Evolutionary conservation across 2,329 filamentous ascomycete genomes (phyloP).

Genomic region (Emydomyces testavorans): DNA sequence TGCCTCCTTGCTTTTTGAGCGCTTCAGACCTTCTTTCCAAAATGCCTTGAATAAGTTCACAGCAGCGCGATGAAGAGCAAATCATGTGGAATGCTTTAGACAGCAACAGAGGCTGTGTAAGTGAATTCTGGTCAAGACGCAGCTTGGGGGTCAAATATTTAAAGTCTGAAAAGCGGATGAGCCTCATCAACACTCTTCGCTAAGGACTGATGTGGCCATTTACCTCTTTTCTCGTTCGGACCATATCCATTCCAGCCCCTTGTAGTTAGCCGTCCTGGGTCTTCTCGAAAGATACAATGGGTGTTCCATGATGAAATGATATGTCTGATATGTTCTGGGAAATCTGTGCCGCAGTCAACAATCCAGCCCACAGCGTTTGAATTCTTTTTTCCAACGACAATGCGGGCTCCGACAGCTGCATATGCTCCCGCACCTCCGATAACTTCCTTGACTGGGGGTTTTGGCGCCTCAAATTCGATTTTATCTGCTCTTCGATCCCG

Average conservation of each 20-base stretch:
- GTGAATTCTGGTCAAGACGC: constrained; percentile 60
- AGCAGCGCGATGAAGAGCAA: constrained; percentile 66
- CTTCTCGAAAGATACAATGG: constrained; percentile 55
- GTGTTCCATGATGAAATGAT: constrained; percentile 67
- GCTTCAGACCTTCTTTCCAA: constrained; percentile 40
- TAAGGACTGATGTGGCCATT: constrained; percentile 16
- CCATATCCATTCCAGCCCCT: constrained; percentile 88
- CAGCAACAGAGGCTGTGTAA: constrained; percentile 54
- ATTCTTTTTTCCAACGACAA: constrained; percentile 61
- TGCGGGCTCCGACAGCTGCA: constrained; percentile 73
- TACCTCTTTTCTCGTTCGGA: constrained; percentile 51
- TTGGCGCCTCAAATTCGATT: constrained; percentile 69
- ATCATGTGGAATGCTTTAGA: constrained; percentile 78
- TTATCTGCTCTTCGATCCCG: constrained; percentile 51
- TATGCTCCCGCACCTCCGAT: constrained; percentile 85
- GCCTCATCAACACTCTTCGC: background rate
- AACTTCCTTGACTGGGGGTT: constrained; percentile 57
- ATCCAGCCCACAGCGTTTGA: constrained; percentile 74
- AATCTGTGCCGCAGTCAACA: constrained; percentile 79
- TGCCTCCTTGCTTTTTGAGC: constrained; percentile 19
- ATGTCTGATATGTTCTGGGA: constrained; percentile 54
- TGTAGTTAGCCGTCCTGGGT: constrained; percentile 62
- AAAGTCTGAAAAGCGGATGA: constrained; percentile 50
- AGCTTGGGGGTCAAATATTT: constrained; percentile 79
- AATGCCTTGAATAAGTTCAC: constrained; percentile 63